Percentiles rank a stretch among this genome's conserved stretches.
These are phyloP conservation scores for Dionaea muscipula DNA, from an alignment of 179 eudicot genomes.

Conservation along the genomic window DNA sequence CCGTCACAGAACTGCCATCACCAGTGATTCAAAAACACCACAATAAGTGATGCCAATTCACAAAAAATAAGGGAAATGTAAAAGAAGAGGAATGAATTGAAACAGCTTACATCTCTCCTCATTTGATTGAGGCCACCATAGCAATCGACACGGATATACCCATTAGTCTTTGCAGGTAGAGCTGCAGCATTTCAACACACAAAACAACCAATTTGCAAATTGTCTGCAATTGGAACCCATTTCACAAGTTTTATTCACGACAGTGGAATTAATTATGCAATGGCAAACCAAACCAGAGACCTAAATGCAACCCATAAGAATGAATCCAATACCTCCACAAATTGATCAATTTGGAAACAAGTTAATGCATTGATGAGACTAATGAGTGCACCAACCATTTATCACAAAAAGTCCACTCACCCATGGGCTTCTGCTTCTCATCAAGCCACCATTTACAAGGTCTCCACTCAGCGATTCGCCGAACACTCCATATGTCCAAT, in stretches of 20 bases:
- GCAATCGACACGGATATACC: conserved; percentile 93
- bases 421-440: conserved; percentile 31
- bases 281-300: neutral
- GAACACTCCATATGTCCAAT: conserved; percentile 59
- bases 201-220: conserved; percentile 47
- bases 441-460: conserved; percentile 92
- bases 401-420: conserved; percentile 26
- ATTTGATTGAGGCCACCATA: conserved; percentile 98
- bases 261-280: conserved; percentile 6
- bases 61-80: neutral
- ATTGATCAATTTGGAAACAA: neutral
- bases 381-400: neutral
- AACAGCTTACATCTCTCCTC: conserved; percentile 84
- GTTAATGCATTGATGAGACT: neutral
- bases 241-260: conserved; percentile 30
- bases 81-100: neutral
- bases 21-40: conserved; percentile 2
- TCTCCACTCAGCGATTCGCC: conserved; percentile 60
- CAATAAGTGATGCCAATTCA: neutral
- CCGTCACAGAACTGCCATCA: conserved; percentile 85
- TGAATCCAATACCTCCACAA: no score
- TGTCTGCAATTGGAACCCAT: conserved; percentile 74
- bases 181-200: conserved; percentile 87
- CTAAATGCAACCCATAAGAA: no score
- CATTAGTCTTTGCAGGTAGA: conserved; percentile 65